phyloP scores from a whole-genome alignment of 352 stramenopile genomes.

The Phytophthora cryptogea region DNA sequence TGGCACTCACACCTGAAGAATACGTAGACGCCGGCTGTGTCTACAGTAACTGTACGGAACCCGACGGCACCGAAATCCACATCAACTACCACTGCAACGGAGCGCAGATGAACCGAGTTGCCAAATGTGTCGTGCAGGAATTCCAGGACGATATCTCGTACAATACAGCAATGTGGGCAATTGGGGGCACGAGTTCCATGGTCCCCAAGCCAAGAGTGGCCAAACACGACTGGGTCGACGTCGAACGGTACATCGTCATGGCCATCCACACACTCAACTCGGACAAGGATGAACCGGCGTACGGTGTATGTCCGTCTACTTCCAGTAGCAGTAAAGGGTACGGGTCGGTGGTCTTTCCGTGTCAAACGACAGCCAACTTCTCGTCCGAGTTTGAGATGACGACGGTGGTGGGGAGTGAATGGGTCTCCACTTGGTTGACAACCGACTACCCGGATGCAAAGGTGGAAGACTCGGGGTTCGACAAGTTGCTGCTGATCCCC shows the following conservation, averaged over 20 bases:
- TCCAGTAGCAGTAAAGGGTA: slow-evolving; percentile 16
- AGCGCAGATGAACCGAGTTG: slow-evolving; percentile 37
- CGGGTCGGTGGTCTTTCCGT: slow-evolving; percentile 41
- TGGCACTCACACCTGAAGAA: slow-evolving; percentile 31
- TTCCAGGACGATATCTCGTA: slow-evolving; percentile 4
- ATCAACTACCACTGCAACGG: slow-evolving; percentile 33
- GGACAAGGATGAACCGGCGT: slow-evolving; percentile 30
- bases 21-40: slow-evolving; percentile 24
- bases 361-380: slow-evolving; percentile 23
- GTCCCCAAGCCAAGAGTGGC: slow-evolving; percentile 10
- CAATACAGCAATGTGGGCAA: slow-evolving; percentile 35
- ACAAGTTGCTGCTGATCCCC: slow-evolving; percentile 22
- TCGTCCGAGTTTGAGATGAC: slow-evolving; percentile 16
- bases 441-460: slow-evolving; percentile 13
- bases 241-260: slow-evolving; percentile 24
- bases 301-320: slow-evolving; percentile 12
- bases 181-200: slow-evolving; percentile 11
- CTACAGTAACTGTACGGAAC: slow-evolving; percentile 29
- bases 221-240: slow-evolving; percentile 27
- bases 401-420: slow-evolving; percentile 7
- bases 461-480: slow-evolving; percentile 12
- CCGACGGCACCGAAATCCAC: slow-evolving; percentile 11
- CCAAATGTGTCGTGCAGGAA: slow-evolving; percentile 36
- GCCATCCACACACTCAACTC: slow-evolving; percentile 24
- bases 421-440: slow-evolving; percentile 37